Evolutionary conservation across 306 rosid species (phyloP), one percentile per base, ranked within the genome.

Genomic region (Urtica urens): DNA sequence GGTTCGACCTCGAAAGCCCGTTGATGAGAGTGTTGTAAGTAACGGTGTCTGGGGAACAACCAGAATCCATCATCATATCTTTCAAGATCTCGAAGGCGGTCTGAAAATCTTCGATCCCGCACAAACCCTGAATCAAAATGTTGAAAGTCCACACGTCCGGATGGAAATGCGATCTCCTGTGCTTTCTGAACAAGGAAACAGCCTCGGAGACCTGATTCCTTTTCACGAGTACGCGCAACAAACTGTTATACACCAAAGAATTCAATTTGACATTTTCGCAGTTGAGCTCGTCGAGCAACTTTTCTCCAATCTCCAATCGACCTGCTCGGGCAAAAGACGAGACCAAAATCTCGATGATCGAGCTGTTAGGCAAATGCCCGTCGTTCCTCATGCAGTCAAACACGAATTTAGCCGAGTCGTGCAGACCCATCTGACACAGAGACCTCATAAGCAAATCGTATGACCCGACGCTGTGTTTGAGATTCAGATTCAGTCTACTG

Each of bases 341-440:
- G 21, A 78, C 88, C 72, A 83, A 69, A 44, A 81, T 57, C 29
- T 75, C 76, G 2, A 83, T 59, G 44, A 73, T 43, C 29, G 74
- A 59, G 34, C 75, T 69, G 61, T 78, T 83, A 7, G 81, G 88
- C 8, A 72, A 60, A 49, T 69, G 57, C 38, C 88, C 86, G 31
- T 83, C 94, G 63, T 46, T 57, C 69, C 70, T 71, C 93, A 83
- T 80, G 58, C 65, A 76, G 64, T 78, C 68, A 76, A 80, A 76
- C 13, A 87, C 60, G 23, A 73, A 9, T 50, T 66, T 76, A 2
- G 92, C 93, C 1, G 88, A 78, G 53, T 66, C 67, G 26, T 75
- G 74, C 10, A 73, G 73, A 53, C 81, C 75, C 49, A 68, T 51
- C 52, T 74, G 78, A 72, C 96, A 87, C 22, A 87, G 78, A 26